phyloP scores from a whole-genome alignment of 768 basidiomycete species.

The Phylloporus sp. region DNA sequence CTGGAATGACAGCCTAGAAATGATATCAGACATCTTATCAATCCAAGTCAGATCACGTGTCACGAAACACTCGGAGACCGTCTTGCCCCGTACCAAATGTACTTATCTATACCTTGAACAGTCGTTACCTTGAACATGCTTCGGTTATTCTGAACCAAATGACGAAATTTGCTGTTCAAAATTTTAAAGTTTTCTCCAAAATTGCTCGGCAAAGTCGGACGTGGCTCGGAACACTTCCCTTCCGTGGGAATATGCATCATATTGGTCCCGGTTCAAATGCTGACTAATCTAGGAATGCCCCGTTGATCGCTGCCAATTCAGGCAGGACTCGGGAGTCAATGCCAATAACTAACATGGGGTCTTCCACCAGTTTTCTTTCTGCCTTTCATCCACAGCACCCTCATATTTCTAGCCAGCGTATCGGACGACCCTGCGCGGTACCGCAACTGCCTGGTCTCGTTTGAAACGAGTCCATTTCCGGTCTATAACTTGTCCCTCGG shows the following conservation, averaged over 20 bases:
- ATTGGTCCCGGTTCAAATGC: too few relatives aligned
- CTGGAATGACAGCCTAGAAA: too few relatives aligned
- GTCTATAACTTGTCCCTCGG: neutral
- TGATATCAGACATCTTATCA: neutral
- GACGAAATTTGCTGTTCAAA: too few relatives aligned
- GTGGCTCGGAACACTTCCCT: neutral
- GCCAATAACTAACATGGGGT: constrained; percentile 8
- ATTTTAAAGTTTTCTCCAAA: neutral
- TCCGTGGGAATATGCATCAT: neutral
- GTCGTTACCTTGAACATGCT: too few relatives aligned
- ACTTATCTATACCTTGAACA: too few relatives aligned
- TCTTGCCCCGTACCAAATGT: neutral
- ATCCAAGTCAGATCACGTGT: neutral
- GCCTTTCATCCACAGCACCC: neutral
- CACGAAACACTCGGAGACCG: neutral
- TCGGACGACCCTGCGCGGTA: neutral
- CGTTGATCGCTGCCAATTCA: neutral
- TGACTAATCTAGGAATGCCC: neutral
- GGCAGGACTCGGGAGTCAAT: constrained; percentile 13
- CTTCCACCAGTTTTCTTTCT: constrained; percentile 1
- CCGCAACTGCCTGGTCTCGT: neutral
- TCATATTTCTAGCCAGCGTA: neutral
- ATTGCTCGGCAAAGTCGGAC: neutral
- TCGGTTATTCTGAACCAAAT: too few relatives aligned
- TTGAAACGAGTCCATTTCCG: constrained; percentile 6